Evolutionary conservation across 2,329 filamentous ascomycete species (phyloP), one percentile per base, ranked within the genome.

Genomic region (Diaporthe helianthi): DNA sequence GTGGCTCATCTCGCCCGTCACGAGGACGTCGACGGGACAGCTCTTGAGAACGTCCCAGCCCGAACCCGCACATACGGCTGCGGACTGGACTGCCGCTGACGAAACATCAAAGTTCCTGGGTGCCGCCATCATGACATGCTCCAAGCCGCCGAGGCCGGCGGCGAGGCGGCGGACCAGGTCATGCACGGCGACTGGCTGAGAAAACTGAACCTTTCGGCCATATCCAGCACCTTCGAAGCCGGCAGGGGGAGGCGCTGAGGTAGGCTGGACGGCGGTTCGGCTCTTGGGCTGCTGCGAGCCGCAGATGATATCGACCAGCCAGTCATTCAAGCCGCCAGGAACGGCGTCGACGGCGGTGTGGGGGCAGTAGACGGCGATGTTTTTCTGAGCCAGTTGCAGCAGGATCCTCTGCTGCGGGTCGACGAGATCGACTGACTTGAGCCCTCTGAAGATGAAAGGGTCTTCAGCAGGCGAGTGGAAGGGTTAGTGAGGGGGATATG

Each of bases 321-420:
- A 99, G 79, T 97, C 93, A 77, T 94, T 97, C 74, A 99, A 88
- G 4, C 96, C 96, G 22, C 90, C 89, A 0, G 90, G 88, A 0
- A 93, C 93, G 47, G 93, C 93, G 80, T 99, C 96, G 52, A 98
- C 89, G 17, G 96, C 95, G 0, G 96, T 99, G 81, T 99, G 96
- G 0, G 96, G 96, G 73, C 92, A 94, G 83, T 98, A 99, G 68
- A 99, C 94, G 73, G 94, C 97, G 75, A 99, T 93, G 44, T 95
- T 94, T 78, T 92, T 89, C 72, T 93, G 92, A 55, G 91, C 92
- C 15, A 99, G 87, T 53, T 91, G 88, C 4, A 99, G 85, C 38
- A 99, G 87, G 8, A 93, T 93, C 52, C 90, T 87, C 78, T 99
- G 96, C 79, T 98, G 96, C 12, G 93, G 87, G 77, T 99, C 92